Percentiles rank a stretch among this genome's conserved stretches.
Evolutionary conservation across 805 yeast genomes (phyloP).

Genomic region (Spathaspora arborariae): DNA sequence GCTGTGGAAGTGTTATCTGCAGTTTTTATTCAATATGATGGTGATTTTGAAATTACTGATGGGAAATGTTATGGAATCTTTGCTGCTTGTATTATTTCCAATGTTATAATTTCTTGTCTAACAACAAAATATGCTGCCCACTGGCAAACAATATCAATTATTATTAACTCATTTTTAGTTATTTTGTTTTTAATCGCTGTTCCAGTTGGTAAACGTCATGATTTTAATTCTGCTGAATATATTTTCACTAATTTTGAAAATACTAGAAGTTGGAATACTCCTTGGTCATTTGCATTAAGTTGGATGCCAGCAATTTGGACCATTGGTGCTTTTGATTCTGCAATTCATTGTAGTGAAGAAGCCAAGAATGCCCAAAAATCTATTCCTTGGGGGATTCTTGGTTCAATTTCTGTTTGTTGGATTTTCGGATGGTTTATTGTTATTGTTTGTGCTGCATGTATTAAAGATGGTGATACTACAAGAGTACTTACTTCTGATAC

Average conservation of each 20-base stretch:
- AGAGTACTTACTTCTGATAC: conserved; percentile 41
- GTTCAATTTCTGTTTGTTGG: conserved; percentile 57
- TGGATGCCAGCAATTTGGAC: conserved; percentile 75
- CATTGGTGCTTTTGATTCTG: conserved; percentile 68
- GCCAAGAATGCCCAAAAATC: conserved; percentile 59
- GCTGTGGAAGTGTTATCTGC: conserved; percentile 57
- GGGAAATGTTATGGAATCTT: conserved; percentile 62
- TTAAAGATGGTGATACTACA: conserved; percentile 42
- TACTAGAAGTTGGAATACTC: conserved; percentile 35
- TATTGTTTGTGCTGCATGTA: conserved; percentile 52
- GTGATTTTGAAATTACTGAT: conserved; percentile 50
- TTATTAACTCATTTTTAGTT: conserved; percentile 50
- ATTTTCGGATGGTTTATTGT: conserved; percentile 55
- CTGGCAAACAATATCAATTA: conserved; percentile 57
- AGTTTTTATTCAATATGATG: conserved; percentile 52
- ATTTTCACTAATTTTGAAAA: conserved; percentile 54
- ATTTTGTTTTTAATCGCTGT: conserved; percentile 57
- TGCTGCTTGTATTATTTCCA: conserved; percentile 54
- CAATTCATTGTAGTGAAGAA: conserved; percentile 72
- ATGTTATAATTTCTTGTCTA: conserved; percentile 49
- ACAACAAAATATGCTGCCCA: conserved; percentile 56
- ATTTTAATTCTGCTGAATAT: conserved; percentile 23
- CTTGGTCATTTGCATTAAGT: conserved; percentile 45
- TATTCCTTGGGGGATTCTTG: conserved; percentile 62
- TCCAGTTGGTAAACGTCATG: conserved; percentile 51